A percentile compares a stretch with the other conserved stretches of the same genome.
phyloP scores from a whole-genome alignment of 164 flowering plant species.

The Taxillus chinensis region DNA sequence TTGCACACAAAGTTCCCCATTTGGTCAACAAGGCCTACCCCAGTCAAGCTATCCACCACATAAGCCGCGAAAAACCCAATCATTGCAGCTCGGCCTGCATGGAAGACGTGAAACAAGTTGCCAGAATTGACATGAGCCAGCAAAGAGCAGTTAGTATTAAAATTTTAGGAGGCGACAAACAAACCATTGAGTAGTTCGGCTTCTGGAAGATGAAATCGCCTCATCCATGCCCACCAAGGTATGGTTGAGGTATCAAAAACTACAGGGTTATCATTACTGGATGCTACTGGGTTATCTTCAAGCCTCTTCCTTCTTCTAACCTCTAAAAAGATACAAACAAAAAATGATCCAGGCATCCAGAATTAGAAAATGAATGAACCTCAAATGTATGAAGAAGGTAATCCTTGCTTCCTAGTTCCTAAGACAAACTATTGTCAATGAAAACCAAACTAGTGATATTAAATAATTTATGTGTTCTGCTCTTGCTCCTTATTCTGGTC shows the following conservation, averaged over 20 bases:
- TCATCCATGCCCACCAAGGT: slow-evolving; percentile 99
- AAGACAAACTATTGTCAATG: too few species aligned
- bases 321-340: slow-evolving; percentile 38
- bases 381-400: too few species aligned
- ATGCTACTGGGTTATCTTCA: slow-evolving; percentile 72
- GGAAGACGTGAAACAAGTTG: slow-evolving; percentile 3
- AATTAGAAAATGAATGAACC: background rate
- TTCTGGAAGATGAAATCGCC: slow-evolving; percentile 93
- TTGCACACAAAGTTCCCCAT: slow-evolving; percentile 98
- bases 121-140: background rate
- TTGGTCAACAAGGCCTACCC: slow-evolving; percentile 93
- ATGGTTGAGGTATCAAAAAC: slow-evolving; percentile 85
- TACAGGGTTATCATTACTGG: slow-evolving; percentile 76
- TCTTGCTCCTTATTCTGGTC: too few species aligned
- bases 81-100: slow-evolving; percentile 94
- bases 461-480: too few species aligned
- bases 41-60: slow-evolving; percentile 89
- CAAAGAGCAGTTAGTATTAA: background rate
- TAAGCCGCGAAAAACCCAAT: slow-evolving; percentile 98
- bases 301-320: slow-evolving; percentile 93
- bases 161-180: slow-evolving; percentile 11
- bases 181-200: slow-evolving; percentile 92
- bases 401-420: too few species aligned
- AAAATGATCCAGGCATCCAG: background rate
- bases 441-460: too few species aligned